These are phyloP conservation scores for Calonectria hongkongensis DNA, from an alignment of 2,329 filamentous ascomycete species.

Conservation along the genomic window DNA sequence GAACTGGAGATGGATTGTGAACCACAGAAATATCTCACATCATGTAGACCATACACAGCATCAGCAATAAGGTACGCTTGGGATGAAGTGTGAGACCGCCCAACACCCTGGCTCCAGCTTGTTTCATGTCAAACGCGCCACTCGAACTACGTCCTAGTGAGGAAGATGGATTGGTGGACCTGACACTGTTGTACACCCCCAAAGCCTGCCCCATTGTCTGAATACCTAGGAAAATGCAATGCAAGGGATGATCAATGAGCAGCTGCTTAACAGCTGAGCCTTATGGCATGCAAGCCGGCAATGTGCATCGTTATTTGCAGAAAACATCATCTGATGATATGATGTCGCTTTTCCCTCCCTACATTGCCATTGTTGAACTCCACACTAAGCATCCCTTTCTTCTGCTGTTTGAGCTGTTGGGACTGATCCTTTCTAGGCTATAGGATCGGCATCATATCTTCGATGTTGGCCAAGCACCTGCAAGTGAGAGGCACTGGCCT, in stretches of 20 bases:
- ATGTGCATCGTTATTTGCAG: conserved; percentile 26
- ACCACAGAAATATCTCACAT: conserved; percentile 16
- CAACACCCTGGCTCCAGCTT: conserved; percentile 46
- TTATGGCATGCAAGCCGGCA: conserved; percentile 44
- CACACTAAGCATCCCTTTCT: not conserved
- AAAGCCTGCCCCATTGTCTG: conserved; percentile 44
- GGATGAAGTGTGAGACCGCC: conserved; percentile 28
- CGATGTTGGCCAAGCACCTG: conserved; percentile 26
- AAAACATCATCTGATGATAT: conserved; percentile 20
- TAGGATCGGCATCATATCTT: conserved; percentile 14
- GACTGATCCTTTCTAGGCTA: not conserved
- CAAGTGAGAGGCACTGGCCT: conserved; percentile 10
- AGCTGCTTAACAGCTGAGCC: conserved; percentile 29
- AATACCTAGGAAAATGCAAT: conserved; percentile 44
- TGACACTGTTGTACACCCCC: conserved; percentile 47
- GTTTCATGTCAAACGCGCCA: conserved; percentile 46
- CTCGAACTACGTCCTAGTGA: conserved; percentile 43
- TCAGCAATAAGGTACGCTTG: conserved; percentile 16
- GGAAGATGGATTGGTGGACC: conserved; percentile 22
- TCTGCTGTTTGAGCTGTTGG: not conserved
- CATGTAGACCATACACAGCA: not conserved
- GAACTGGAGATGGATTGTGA: conserved; percentile 12
- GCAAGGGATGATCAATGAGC: conserved; percentile 18
- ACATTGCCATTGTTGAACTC: too few relatives aligned
- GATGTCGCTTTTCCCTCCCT: not conserved